phyloP scores from a whole-genome alignment of 345 rosid genomes.

The Populus euphratica region DNA sequence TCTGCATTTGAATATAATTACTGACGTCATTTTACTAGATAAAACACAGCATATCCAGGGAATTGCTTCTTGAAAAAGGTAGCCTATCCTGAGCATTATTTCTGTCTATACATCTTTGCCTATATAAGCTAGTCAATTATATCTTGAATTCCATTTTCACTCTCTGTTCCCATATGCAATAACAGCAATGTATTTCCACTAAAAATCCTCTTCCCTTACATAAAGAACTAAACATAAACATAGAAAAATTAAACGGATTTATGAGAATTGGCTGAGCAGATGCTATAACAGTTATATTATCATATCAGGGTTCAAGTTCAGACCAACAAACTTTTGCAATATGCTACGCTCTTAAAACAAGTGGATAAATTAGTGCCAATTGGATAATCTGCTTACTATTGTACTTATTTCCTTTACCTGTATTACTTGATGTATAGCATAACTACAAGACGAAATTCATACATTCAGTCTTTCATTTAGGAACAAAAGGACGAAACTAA shows the following conservation, averaged over 20 bases:
- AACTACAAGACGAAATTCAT: too few relatives aligned
- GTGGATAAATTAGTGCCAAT: background rate
- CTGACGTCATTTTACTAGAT: too few relatives aligned
- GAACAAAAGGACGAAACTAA: background rate
- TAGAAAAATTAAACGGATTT: background rate
- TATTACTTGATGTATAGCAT: background rate
- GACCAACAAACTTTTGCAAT: slow-evolving; percentile 4
- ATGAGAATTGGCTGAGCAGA: background rate
- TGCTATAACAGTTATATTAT: background rate
- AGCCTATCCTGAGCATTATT: background rate
- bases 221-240: background rate
- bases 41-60: too few relatives aligned
- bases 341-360: background rate
- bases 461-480: background rate
- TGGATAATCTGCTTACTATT: background rate
- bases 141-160: background rate
- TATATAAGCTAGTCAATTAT: background rate
- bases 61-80: too few relatives aligned
- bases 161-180: background rate
- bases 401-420: background rate
- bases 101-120: background rate
- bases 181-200: background rate
- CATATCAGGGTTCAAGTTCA: background rate
- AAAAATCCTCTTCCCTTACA: background rate
- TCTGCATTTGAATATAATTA: too few relatives aligned